These are phyloP conservation scores for Verticillium alfalfae DNA, from an alignment of 2,329 filamentous ascomycete species.

Conservation along the genomic window DNA sequence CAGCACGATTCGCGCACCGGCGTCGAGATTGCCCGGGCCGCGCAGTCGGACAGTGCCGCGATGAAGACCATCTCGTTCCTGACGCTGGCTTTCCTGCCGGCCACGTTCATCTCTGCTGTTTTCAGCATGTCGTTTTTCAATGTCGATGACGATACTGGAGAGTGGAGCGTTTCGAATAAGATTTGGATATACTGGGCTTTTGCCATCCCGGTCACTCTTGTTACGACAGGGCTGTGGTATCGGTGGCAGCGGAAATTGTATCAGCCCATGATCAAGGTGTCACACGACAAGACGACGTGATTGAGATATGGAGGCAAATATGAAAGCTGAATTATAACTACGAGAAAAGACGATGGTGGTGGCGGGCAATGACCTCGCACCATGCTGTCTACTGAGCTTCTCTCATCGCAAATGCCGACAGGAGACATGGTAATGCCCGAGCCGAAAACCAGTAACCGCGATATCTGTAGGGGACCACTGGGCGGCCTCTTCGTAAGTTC, in stretches of 20 bases:
- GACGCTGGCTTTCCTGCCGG: constrained; percentile 42
- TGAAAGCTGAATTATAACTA: too few relatives aligned
- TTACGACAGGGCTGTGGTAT: constrained; percentile 15
- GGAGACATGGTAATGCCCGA: too few relatives aligned
- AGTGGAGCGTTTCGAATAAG: constrained; percentile 20
- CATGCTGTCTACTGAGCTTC: too few relatives aligned
- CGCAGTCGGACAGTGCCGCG: constrained; percentile 39
- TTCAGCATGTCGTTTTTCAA: constrained; percentile 41
- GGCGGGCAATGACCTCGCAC: too few relatives aligned
- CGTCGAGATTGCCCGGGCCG: constrained; percentile 30
- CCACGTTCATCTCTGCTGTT: constrained; percentile 43
- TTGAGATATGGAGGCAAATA: too few relatives aligned
- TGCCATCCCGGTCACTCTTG: constrained; percentile 19
- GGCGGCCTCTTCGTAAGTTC: too few relatives aligned
- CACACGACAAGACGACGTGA: not conserved
- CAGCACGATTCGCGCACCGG: constrained; percentile 32
- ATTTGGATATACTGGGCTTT: constrained; percentile 31
- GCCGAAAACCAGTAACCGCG: too few relatives aligned
- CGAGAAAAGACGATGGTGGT: too few relatives aligned
- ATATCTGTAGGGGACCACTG: too few relatives aligned
- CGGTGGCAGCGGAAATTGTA: not conserved
- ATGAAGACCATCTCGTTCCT: constrained; percentile 47
- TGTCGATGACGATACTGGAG: not conserved
- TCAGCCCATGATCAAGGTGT: not conserved
- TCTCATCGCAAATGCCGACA: too few relatives aligned